A percentile compares a stretch with the other conserved stretches of the same genome.
phyloP scores from a whole-genome alignment of 73 alveolate genomes.

The Stentor coeruleus region DNA sequence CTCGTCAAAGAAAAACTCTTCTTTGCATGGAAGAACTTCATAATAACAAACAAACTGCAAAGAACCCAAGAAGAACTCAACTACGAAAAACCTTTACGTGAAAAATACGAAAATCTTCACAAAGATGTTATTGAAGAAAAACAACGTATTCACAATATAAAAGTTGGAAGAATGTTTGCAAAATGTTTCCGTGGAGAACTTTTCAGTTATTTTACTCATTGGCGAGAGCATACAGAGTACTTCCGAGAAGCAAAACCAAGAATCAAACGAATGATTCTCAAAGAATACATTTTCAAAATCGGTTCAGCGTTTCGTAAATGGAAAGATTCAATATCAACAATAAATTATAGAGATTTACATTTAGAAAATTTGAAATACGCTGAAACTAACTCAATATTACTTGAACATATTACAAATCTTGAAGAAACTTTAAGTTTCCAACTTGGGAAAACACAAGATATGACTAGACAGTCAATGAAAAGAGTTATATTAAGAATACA shows the following conservation, averaged over 20 bases:
- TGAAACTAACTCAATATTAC: background rate
- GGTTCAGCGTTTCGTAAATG: background rate
- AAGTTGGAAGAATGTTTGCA: background rate
- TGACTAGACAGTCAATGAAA: background rate
- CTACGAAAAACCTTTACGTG: background rate
- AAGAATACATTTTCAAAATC: too few relatives aligned
- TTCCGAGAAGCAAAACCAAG: background rate
- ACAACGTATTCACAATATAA: background rate
- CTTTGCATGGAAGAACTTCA: conserved; percentile 5
- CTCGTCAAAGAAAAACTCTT: background rate
- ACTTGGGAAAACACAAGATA: background rate
- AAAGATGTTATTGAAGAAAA: background rate
- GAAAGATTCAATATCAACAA: background rate
- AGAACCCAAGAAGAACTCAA: background rate
- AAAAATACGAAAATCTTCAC: background rate
- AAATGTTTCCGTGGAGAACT: background rate
- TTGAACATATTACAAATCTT: background rate
- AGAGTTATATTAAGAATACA: background rate
- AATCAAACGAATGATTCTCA: background rate
- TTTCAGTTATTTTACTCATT: background rate
- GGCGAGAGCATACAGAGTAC: background rate
- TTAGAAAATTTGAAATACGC: too few relatives aligned
- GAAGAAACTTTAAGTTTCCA: background rate
- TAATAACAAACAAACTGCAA: background rate
- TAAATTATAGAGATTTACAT: background rate